These are phyloP conservation scores for Emergomyces orientalis DNA, from an alignment of 2,329 filamentous ascomycete species.

Conservation along the genomic window DNA sequence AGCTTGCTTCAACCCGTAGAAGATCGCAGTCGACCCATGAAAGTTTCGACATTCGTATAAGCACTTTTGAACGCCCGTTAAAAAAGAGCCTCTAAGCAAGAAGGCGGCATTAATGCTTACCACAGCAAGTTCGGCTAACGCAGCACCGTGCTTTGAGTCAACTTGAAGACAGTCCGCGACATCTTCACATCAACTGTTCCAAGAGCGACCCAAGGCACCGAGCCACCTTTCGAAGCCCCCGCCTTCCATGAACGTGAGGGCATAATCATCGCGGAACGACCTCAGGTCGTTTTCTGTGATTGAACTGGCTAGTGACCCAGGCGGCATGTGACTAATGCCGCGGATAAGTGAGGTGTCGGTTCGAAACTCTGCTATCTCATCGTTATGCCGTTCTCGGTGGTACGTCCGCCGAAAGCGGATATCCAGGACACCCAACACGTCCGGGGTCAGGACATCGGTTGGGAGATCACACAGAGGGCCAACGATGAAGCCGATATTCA, in stretches of 20 bases:
- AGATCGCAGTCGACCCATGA: neutral
- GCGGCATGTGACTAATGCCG: neutral
- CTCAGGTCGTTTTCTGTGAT: conserved; percentile 3
- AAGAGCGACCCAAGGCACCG: neutral
- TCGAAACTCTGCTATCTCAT: neutral
- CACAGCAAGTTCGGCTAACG: neutral
- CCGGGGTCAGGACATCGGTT: neutral
- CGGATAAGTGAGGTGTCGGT: neutral
- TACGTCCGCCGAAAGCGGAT: neutral
- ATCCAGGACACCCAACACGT: neutral
- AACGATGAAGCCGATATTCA: conserved; percentile 1
- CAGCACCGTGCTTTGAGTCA: neutral
- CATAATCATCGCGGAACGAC: conserved; percentile 1
- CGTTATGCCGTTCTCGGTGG: neutral
- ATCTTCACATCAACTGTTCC: neutral
- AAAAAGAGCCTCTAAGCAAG: neutral
- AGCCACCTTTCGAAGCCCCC: neutral
- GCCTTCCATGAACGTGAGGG: neutral
- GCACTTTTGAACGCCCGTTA: neutral
- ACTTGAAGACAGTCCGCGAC: neutral
- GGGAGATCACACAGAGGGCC: neutral
- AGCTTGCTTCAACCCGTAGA: neutral
- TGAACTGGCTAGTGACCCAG: neutral
- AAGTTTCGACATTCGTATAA: neutral
- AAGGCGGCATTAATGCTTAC: neutral